Evolutionary conservation across 2,329 filamentous ascomycete genomes (phyloP), one percentile per base, ranked within the genome.

Genomic region (Drechslerella dactyloides): DNA sequence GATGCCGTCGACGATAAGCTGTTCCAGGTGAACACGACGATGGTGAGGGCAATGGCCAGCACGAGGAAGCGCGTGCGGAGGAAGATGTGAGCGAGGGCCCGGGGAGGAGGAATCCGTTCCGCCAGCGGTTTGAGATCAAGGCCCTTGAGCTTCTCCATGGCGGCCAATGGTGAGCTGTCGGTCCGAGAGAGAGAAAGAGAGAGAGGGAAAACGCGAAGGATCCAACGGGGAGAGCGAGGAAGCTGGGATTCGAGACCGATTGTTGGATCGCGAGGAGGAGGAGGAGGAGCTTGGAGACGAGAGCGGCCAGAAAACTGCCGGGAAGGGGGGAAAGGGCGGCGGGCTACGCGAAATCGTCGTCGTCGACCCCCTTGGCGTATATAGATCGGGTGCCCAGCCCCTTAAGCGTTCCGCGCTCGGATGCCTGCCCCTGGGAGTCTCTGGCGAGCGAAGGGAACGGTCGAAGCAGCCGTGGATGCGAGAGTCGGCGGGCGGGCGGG

Each of bases 21-120:
- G 19, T 60, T 60, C 68, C 68, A 72, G 21, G 68, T 65, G 44
- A 65, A 55, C 4, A 72, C 40, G 35, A 72, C 11, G 51, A 65
- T 33, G 17, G 60, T 65, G 33, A 50, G 42, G 40, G 48, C 30
- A 42, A 72, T 24, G 50, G 60, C 60, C 23, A 72, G 51, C 6
- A 63, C 55, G 46, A 72, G 60, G 35, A 72, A 72, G 30, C 68
- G 60, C 15, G 60, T 72, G 42, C 68, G 42, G 13, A 65, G 35
- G 51, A 70, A 64, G 19, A 70, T 42, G 33, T 60, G 59, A 1
- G 60, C 66, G 30, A 72, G 42, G 19, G 68, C 68, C 30, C 68
- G 33, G 5, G 68, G 60, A 50, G 54, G 33, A 37, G 60, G 60
- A 33, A 72, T 55, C 55, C 62, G 68, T 33, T 72, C 50, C 1